A percentile compares a stretch with the other conserved stretches of the same genome.
These are phyloP conservation scores for Echeveria elegans DNA, from an alignment of 164 flowering plant species.

Conservation along the genomic window DNA sequence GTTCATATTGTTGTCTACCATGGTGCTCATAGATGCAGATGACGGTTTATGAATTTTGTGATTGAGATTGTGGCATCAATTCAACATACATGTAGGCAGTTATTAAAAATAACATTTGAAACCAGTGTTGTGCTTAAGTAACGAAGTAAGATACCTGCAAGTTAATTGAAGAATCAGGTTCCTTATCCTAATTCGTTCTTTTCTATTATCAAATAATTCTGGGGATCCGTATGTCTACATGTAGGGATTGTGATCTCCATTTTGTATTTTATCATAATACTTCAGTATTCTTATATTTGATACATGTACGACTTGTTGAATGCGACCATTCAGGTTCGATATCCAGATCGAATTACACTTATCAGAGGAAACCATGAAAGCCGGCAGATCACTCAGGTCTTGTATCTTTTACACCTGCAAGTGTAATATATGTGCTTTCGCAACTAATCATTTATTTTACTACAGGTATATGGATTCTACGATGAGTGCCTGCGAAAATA, in stretches of 20 bases:
- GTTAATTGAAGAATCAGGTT: neutral
- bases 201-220: neutral
- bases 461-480: conserved; percentile 96
- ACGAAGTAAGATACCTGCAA: neutral
- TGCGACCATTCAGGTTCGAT: conserved; percentile 58
- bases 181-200: neutral
- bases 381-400: conserved; percentile 97
- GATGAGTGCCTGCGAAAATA: conserved; percentile 97
- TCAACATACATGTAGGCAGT: neutral
- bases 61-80: no score
- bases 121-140: neutral
- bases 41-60: no score
- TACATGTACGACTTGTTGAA: conserved; percentile 29
- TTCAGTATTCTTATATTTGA: neutral
- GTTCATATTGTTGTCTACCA: no score
- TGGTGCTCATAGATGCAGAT: no score
- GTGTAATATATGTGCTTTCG: neutral
- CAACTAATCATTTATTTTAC: conserved; percentile 11
- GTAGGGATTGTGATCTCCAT: conserved; percentile 28
- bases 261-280: no score
- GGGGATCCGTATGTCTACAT: conserved; percentile 34
- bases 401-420: neutral
- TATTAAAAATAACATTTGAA: neutral
- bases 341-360: conserved; percentile 97
- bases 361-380: conserved; percentile 99